phyloP scores from a whole-genome alignment of 2,329 filamentous ascomycete genomes.

The Verticillium nonalfalfae region DNA sequence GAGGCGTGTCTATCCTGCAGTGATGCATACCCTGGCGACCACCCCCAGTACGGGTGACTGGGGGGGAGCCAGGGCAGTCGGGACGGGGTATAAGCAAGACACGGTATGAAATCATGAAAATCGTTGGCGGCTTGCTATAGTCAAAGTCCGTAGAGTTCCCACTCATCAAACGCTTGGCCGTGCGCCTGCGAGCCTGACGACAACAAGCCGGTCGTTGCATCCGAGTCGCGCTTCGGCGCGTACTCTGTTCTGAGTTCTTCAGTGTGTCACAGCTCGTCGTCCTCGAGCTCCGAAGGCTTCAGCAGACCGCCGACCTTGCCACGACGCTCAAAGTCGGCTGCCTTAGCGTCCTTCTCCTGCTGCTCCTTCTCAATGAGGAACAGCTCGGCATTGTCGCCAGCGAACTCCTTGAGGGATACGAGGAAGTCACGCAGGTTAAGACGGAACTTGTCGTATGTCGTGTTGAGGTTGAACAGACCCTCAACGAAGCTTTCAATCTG shows the following conservation, averaged over 20 bases:
- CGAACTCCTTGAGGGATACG: slow-evolving; percentile 94
- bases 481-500: slow-evolving; percentile 91
- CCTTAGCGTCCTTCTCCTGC: slow-evolving; percentile 76
- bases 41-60: background rate
- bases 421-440: slow-evolving; percentile 93
- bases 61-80: background rate
- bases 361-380: slow-evolving; percentile 94
- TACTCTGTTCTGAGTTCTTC: slow-evolving; percentile 2
- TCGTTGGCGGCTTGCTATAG: background rate
- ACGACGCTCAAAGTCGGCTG: slow-evolving; percentile 82
- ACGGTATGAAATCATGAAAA: background rate
- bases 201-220: background rate
- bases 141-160: slow-evolving; percentile 1
- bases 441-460: slow-evolving; percentile 90
- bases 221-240: background rate
- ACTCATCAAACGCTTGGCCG: background rate
- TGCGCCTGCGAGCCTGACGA: background rate
- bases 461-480: slow-evolving; percentile 81
- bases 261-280: slow-evolving; percentile 63
- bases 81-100: background rate
- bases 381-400: slow-evolving; percentile 89
- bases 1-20: background rate
- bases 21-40: background rate
- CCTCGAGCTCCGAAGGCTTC: slow-evolving; percentile 95
- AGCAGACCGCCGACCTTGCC: slow-evolving; percentile 93